Evolutionary conservation across 768 basidiomycete genomes (phyloP).

Genomic region (Pleurotus ostreatus): DNA sequence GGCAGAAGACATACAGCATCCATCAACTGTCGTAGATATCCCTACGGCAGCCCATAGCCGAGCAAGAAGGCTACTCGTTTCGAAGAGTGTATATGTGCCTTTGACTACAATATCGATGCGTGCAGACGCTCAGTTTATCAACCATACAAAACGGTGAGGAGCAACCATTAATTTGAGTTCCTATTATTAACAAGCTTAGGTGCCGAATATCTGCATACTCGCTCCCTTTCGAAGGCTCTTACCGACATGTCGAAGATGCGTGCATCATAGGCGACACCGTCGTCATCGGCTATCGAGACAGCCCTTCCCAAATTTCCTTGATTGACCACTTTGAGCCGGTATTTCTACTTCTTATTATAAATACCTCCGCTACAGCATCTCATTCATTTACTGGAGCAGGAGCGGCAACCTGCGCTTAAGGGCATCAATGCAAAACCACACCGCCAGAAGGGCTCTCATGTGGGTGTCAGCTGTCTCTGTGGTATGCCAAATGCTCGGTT

Average conservation of each 20-base stretch:
- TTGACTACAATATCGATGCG: conserved; percentile 43
- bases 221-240: conserved; percentile 29
- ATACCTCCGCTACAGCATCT: background rate
- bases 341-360: background rate
- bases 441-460: background rate
- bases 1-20: background rate
- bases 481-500: conserved; percentile 33
- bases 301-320: conserved; percentile 35
- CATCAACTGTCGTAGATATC: conserved; percentile 1
- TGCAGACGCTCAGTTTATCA: conserved; percentile 40
- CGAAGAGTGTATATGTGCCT: conserved; percentile 23
- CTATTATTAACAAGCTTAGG: conserved; percentile 16
- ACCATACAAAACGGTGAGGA: conserved; percentile 25
- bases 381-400: conserved; percentile 12
- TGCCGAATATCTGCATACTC: conserved; percentile 32
- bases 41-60: conserved; percentile 22
- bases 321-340: background rate
- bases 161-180: conserved; percentile 11
- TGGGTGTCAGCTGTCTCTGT: conserved; percentile 36
- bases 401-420: conserved; percentile 22
- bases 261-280: conserved; percentile 35
- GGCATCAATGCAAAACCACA: conserved; percentile 29
- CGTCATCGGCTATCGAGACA: conserved; percentile 39
- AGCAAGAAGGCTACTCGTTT: conserved; percentile 24
- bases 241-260: conserved; percentile 43